Evolutionary conservation across 2,329 filamentous ascomycete species (phyloP), one percentile per base, ranked within the genome.

Genomic region (Fusarium luffae): DNA sequence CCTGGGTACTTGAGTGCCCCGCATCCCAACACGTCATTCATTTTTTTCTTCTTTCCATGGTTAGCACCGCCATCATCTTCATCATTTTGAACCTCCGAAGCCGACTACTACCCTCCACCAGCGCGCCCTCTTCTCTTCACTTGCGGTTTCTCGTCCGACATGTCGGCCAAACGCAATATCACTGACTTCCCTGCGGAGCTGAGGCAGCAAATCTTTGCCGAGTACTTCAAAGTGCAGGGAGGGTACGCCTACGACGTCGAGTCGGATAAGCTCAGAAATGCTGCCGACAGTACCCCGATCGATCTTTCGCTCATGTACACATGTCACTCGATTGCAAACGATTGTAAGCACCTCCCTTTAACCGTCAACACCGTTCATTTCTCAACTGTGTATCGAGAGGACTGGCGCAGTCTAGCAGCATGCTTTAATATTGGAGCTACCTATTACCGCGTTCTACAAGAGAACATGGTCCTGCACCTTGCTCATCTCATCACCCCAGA

Each of bases 221-320:
- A 65, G 9, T 68, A 46, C 32, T 58, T 73, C 10, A 27, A 56
- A 14, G 47, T 59, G 2, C 27, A 64, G 4, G 66, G 28, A 3
- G 70, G 71, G 1, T 73, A 69, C 12, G 5, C 34, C 3, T 62
- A 50, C 19, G 11, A 73, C 6, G n/a, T 14, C 16, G n/a, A 54
- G 4, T 37, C 59, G 0, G 34, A 57, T 3, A 67, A 63, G 43
- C 66, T 73, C 4, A 58, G 25, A 1, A 43, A 34, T 0, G 51
- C 54, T 14, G 56, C 51, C 18, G 56, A 69, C 18, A 19, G 27
- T 5, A 51, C 48, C 11, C 54, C 47, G 4, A 69, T 73, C 6
- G 27, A 71, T 9, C 57, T 73, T 2, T 27, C 57, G 12, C 71
- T 73, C 9, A 21, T 60, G n/a, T 71, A 57, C 42, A 70, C 62